phyloP scores from a whole-genome alignment of 169 alveolate species.

The Eimeria tenella region DNA sequence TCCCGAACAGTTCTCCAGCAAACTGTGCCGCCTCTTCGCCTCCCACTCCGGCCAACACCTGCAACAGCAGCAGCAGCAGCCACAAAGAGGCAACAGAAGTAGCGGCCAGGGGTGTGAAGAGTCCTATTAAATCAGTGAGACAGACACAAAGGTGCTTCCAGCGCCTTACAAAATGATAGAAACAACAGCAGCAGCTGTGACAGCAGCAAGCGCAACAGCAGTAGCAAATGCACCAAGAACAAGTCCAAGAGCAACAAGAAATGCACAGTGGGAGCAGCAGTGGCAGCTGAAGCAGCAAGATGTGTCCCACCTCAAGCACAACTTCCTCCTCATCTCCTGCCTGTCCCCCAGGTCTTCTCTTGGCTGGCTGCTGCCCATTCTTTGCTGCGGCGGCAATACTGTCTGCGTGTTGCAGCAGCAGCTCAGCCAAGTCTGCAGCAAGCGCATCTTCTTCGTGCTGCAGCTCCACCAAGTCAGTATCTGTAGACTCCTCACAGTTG shows the following conservation, averaged over 20 bases:
- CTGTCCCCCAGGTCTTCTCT: not conserved
- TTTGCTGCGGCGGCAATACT: not conserved
- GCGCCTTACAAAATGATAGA: not conserved
- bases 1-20: constrained; percentile 88
- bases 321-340: not conserved
- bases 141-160: not conserved
- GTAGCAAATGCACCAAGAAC: not conserved
- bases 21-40: constrained; percentile 92
- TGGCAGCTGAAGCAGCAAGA: not conserved
- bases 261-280: not conserved
- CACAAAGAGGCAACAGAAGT: not conserved
- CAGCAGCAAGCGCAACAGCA: not conserved
- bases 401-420: constrained; percentile 18
- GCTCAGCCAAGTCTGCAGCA: not conserved
- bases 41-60: constrained; percentile 93
- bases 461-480: not conserved
- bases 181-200: not conserved
- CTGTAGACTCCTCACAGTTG: not conserved
- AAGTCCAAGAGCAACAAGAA: not conserved
- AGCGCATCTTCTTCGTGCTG: not conserved
- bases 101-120: not conserved
- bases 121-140: not conserved
- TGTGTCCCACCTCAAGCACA: not conserved
- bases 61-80: constrained; percentile 26
- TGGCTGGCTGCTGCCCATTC: not conserved